Evolutionary conservation across 2,329 filamentous ascomycete genomes (phyloP).

Genomic region (Dactylellina cionopaga): DNA sequence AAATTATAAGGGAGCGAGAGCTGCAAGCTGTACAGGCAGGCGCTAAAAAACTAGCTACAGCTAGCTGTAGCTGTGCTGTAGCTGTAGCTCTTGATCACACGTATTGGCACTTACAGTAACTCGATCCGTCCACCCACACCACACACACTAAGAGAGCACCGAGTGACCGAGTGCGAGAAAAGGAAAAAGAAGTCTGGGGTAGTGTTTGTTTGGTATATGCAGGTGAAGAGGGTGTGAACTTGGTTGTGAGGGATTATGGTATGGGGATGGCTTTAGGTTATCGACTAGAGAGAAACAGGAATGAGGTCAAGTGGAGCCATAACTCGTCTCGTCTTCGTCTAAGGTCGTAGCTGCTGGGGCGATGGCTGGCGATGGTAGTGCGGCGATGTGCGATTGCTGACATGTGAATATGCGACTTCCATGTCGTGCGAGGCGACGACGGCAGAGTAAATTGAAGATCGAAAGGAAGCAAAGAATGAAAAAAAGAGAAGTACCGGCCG

Average conservation of each 20-base stretch:
- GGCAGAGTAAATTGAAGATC: slow-evolving; percentile 12
- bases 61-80: background rate
- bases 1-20: slow-evolving; percentile 1
- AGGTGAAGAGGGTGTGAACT: background rate
- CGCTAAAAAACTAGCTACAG: slow-evolving; percentile 14
- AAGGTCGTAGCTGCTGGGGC: slow-evolving; percentile 10
- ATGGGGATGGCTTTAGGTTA: background rate
- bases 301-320: slow-evolving; percentile 52
- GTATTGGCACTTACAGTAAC: slow-evolving; percentile 29
- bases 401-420: slow-evolving; percentile 31
- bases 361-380: background rate
- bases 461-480: background rate
- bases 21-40: slow-evolving; percentile 5
- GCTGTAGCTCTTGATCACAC: slow-evolving; percentile 8
- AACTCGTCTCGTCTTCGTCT: background rate
- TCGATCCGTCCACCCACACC: background rate
- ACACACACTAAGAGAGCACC: background rate
- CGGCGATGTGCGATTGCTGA: slow-evolving; percentile 8
- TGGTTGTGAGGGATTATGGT: background rate
- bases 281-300: slow-evolving; percentile 45
- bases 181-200: slow-evolving; percentile 15
- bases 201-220: slow-evolving; percentile 2
- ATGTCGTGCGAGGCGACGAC: slow-evolving; percentile 7
- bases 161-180: background rate
- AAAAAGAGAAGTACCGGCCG: background rate